Evolutionary conservation across 2,329 filamentous ascomycete genomes (phyloP).

Genomic region (Cryphonectria radicalis): DNA sequence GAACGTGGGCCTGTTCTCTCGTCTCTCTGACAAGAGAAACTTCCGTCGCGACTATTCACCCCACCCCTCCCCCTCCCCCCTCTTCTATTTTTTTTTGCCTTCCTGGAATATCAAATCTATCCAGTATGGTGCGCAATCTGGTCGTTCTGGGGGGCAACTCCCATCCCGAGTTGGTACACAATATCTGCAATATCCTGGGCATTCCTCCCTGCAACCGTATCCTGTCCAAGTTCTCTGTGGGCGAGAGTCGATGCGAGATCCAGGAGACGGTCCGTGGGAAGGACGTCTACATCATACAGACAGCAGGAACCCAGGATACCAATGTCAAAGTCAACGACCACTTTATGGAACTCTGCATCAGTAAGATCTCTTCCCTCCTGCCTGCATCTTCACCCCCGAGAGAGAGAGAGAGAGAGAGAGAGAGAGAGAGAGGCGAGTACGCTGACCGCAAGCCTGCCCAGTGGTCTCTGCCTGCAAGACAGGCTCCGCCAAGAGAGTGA

Average conservation of each 20-base stretch:
- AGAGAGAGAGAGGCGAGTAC: neutral
- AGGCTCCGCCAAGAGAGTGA: slow-evolving; percentile 89
- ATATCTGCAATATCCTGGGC: slow-evolving; percentile 85
- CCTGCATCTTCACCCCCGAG: neutral
- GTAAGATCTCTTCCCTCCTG: slow-evolving; percentile 62
- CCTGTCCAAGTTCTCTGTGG: slow-evolving; percentile 89
- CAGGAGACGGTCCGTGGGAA: slow-evolving; percentile 96
- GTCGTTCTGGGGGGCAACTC: slow-evolving; percentile 92
- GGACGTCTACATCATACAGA: slow-evolving; percentile 98
- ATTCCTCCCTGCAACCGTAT: slow-evolving; percentile 82
- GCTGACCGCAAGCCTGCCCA: slow-evolving; percentile 56
- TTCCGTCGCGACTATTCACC: neutral
- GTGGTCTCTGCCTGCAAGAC: slow-evolving; percentile 95
- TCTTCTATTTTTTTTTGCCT: neutral
- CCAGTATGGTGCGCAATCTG: slow-evolving; percentile 86
- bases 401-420: neutral
- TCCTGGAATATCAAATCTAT: neutral
- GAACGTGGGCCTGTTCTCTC: neutral
- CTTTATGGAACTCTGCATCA: slow-evolving; percentile 95
- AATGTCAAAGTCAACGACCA: slow-evolving; percentile 89
- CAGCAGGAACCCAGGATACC: slow-evolving; percentile 61
- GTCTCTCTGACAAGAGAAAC: neutral
- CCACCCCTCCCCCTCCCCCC: too few relatives aligned
- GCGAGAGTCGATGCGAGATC: slow-evolving; percentile 93
- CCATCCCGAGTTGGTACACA: slow-evolving; percentile 85